Evolutionary conservation across 345 rosid species (phyloP).

Genomic region (Sisymbrium altissimum): DNA sequence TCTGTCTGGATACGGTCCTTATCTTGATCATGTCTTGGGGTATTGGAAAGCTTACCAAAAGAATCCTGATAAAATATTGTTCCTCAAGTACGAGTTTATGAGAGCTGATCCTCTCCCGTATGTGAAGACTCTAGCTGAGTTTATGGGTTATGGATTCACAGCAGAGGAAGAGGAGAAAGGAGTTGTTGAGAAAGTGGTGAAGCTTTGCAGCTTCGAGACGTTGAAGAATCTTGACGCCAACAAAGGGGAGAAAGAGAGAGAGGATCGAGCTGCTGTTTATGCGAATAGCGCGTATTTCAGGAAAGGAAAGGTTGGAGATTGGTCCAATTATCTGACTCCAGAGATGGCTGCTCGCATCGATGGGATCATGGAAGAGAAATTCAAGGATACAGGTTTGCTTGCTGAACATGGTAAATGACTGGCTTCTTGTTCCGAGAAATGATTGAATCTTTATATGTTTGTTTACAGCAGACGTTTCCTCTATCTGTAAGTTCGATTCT

Average conservation of each 20-base stretch:
- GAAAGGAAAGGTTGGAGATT: conserved; percentile 47
- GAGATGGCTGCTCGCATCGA: conserved; percentile 40
- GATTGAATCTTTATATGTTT: neutral
- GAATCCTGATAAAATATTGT: conserved; percentile 22
- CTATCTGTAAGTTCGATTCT: neutral
- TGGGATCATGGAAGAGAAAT: conserved; percentile 22
- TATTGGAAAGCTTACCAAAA: conserved; percentile 36
- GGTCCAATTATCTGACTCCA: conserved; percentile 32
- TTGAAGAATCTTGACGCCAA: conserved; percentile 40
- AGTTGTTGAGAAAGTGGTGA: conserved; percentile 16
- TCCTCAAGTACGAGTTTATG: conserved; percentile 32
- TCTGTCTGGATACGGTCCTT: conserved; percentile 28
- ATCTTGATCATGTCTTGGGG: conserved; percentile 30
- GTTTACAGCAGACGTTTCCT: neutral
- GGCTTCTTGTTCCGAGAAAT: neutral
- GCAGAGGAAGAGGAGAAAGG: conserved; percentile 32
- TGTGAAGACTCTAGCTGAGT: conserved; percentile 32
- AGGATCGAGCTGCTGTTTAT: conserved; percentile 3
- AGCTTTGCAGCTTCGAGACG: conserved; percentile 39
- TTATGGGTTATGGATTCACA: conserved; percentile 32
- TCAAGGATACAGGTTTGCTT: conserved; percentile 32
- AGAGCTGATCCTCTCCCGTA: conserved; percentile 25
- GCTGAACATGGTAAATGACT: conserved; percentile 9
- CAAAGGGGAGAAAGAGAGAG: conserved; percentile 18
- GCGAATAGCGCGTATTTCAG: conserved; percentile 31